Percentiles rank a stretch among this genome's conserved stretches.
Conservation (phyloP, 495 filamentous ascomycete genomes). For the Tetracladium setigerum region DNA sequence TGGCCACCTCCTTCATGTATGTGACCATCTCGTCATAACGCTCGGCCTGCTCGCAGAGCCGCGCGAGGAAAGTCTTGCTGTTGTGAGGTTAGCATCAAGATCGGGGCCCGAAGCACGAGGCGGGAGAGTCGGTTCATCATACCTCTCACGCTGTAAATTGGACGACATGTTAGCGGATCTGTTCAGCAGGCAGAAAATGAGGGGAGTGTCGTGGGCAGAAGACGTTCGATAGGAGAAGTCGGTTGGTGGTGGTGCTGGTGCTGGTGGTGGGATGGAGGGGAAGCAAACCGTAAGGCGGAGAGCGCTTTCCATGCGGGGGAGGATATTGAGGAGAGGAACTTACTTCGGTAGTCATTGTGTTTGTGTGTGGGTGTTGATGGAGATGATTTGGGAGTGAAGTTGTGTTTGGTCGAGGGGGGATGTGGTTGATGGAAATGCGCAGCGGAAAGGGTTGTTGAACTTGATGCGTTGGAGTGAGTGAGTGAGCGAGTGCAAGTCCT, state of each 20-base stretch:
- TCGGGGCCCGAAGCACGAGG: not conserved
- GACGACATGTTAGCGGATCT: slow-evolving; percentile 21
- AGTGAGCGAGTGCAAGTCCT: no score
- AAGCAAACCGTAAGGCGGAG: slow-evolving; percentile 22
- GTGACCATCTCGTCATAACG: slow-evolving; percentile 99
- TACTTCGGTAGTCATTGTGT: slow-evolving; percentile 58
- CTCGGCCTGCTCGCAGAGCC: slow-evolving; percentile 99
- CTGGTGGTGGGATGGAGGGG: slow-evolving; percentile 15
- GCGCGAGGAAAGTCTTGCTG: slow-evolving; percentile 99
- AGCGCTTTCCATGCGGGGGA: slow-evolving; percentile 9
- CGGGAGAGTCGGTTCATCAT: slow-evolving; percentile 16
- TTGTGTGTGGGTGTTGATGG: not conserved
- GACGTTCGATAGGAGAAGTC: slow-evolving; percentile 31
- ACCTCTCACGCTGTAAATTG: slow-evolving; percentile 74
- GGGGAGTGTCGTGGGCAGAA: not conserved
- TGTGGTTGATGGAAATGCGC: slow-evolving; percentile 2
- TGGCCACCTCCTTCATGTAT: slow-evolving; percentile 99
- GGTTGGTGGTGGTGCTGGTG: slow-evolving; percentile 5
- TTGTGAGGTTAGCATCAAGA: slow-evolving; percentile 12
- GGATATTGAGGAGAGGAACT: slow-evolving; percentile 26
- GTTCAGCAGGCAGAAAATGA: not conserved
- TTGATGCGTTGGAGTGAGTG: not conserved
- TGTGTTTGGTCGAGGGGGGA: slow-evolving; percentile 2
- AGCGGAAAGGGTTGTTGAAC: not conserved
- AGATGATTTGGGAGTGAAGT: not conserved